Conservation (phyloP, 2,329 filamentous ascomycete genomes). For the Colletotrichum echinochloae region DNA sequence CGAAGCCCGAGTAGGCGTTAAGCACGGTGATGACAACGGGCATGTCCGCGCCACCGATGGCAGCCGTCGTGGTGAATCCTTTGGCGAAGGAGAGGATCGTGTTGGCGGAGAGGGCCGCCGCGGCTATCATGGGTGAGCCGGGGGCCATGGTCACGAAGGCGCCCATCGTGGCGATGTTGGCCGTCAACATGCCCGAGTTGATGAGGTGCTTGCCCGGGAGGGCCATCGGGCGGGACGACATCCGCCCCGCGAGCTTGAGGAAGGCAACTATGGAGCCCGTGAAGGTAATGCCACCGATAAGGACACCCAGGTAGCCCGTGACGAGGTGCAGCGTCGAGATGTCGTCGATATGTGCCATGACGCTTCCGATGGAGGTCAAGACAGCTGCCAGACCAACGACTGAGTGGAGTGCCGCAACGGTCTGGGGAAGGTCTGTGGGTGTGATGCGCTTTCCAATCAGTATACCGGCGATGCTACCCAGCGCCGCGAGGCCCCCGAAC, state of each 20-base stretch:
- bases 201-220: conserved; percentile 81
- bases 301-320: conserved; percentile 85
- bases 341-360: conserved; percentile 67
- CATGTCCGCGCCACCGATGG: conserved; percentile 95
- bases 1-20: conserved; percentile 92
- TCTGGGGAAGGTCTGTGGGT: conserved; percentile 88
- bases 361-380: conserved; percentile 87
- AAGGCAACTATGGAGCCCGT: conserved; percentile 92
- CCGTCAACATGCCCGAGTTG: conserved; percentile 79
- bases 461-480: conserved; percentile 77
- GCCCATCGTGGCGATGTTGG: conserved; percentile 86
- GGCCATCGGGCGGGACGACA: conserved; percentile 81
- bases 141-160: conserved; percentile 86
- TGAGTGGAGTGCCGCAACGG: conserved; percentile 88
- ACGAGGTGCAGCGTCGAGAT: conserved; percentile 85
- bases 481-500: conserved; percentile 79
- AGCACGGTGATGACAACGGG: conserved; percentile 91
- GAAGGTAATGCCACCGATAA: conserved; percentile 90
- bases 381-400: conserved; percentile 92
- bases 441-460: conserved; percentile 89
- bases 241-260: conserved; percentile 84
- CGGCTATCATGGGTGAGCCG: conserved; percentile 81
- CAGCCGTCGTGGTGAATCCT: conserved; percentile 87
- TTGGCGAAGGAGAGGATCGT: conserved; percentile 84
- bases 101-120: conserved; percentile 81